A percentile compares a stretch with the other conserved stretches of the same genome.
phyloP scores from a whole-genome alignment of 495 filamentous ascomycete species.

The Hypoxylon cercidicola region DNA sequence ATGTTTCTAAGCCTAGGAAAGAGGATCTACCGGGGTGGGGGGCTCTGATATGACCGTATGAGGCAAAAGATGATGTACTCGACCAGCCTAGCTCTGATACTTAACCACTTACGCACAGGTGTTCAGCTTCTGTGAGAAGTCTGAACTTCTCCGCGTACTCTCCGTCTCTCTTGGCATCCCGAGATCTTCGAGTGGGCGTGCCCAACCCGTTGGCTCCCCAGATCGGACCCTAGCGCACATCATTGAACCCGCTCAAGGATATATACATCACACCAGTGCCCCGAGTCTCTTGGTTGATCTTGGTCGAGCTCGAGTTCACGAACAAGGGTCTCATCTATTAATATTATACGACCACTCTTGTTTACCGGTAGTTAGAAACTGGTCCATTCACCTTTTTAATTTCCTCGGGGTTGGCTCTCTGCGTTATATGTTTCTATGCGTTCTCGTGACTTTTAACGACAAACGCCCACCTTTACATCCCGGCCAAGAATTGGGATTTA shows the following conservation, averaged over 20 bases:
- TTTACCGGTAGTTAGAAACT: constrained; percentile 5
- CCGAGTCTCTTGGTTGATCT: constrained; percentile 5
- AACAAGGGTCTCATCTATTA: constrained; percentile 11
- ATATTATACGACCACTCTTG: not conserved
- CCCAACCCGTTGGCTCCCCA: constrained; percentile 40
- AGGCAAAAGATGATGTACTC: constrained; percentile 42
- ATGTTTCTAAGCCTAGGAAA: constrained; percentile 34
- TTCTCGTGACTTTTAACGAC: not conserved
- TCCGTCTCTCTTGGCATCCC: constrained; percentile 30
- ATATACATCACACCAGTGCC: constrained; percentile 37
- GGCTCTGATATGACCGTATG: constrained; percentile 24
- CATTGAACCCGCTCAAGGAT: constrained; percentile 29
- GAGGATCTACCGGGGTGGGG: constrained; percentile 35
- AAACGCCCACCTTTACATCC: not conserved
- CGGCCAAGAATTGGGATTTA: not conserved
- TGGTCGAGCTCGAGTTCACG: constrained; percentile 10
- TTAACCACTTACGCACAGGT: constrained; percentile 39
- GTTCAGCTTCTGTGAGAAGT: constrained; percentile 36
- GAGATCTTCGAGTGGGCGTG: constrained; percentile 38
- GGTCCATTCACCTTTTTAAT: constrained; percentile 12
- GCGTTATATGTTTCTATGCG: constrained; percentile 25
- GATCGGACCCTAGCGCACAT: constrained; percentile 42
- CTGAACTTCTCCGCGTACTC: constrained; percentile 34
- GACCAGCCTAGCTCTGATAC: constrained; percentile 37
- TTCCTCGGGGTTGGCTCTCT: constrained; percentile 31